Conservation (phyloP, 768 basidiomycete species). For the Hygrocybe punicea region DNA sequence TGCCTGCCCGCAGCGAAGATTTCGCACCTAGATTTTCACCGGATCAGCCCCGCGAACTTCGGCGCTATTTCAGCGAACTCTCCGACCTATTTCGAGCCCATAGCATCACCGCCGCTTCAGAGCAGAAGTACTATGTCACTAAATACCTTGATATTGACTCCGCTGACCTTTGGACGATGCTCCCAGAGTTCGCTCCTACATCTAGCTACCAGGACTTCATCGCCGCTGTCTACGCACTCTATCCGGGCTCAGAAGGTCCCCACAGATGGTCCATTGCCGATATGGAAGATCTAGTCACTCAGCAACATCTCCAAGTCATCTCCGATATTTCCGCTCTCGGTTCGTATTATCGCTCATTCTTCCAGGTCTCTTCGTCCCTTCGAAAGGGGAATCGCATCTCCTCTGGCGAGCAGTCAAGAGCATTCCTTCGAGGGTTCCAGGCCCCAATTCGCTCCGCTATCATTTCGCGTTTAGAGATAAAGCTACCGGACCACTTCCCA, state of each 20-base stretch:
- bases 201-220: conserved; percentile 22
- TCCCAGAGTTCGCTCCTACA: conserved; percentile 7
- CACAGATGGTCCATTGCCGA: conserved; percentile 18
- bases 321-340: conserved; percentile 8
- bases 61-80: conserved; percentile 16
- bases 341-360: conserved; percentile 22
- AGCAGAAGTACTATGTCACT: conserved; percentile 17
- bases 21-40: conserved; percentile 18
- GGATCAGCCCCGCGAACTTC: conserved; percentile 14
- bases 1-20: conserved; percentile 20
- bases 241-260: conserved; percentile 15
- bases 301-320: conserved; percentile 15
- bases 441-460: neutral
- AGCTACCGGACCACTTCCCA: conserved; percentile 18
- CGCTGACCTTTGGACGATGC: conserved; percentile 18
- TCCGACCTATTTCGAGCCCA: conserved; percentile 7
- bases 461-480: conserved; percentile 14
- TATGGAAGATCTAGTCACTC: conserved; percentile 20
- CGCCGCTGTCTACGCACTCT: conserved; percentile 20
- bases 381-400: conserved; percentile 12
- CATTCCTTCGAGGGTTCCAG: conserved; percentile 16
- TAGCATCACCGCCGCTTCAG: conserved; percentile 5
- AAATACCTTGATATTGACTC: conserved; percentile 11
- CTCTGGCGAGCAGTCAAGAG: conserved; percentile 15
- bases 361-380: conserved; percentile 18